Base-by-base conservation (phyloP, 2,329 filamentous ascomycete species). In the Botrytis elliptica region DNA sequence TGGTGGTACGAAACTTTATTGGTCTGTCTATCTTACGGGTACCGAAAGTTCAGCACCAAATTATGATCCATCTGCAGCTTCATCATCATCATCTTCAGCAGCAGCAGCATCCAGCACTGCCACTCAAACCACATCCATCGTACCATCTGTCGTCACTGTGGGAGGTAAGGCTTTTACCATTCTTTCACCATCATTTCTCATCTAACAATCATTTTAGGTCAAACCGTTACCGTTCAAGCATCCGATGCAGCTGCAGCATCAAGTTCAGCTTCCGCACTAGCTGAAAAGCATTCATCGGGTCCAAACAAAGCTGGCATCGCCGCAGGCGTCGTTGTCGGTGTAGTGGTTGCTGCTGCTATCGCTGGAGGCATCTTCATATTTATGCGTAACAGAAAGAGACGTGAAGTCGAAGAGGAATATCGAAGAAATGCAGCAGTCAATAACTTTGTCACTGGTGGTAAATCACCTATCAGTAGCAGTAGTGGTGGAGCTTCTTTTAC, bases 261-360 rank as follows among this genome's bases (percentile, higher is more conserved):
- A 16, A 73, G 49, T 16, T 62, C 75, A 36, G 42, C 70, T 18
- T 33, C 75, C 3, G 55, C 69, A n/a, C 33, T 75, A 14, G 16
- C 62, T 22, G 38, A 57, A 9, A 71, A 71, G 9, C 12, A 40
- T 4, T 69, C 71, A 44, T 66, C 73, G 4, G 75, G 75, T 49
- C 74, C 78, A 68, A 81, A 74, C 60, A 92, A 90, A n/a, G 92
- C 90, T 57, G 94, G 92, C 67, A 95, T 98, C 77, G 94, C 92
- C 29, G 95, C 91, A 16, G 95, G 95, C 75, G 93, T 94, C 1
- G 95, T 98, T 3, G 92, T 96, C 14, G 94, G 93, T 74, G 89
- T 97, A 2, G 85, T 97, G 3, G 92, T 84, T 1, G 80, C 94
- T 7, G 88, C 85, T 71, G 92, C 86, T 22, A 86, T 93, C 29